Evolutionary conservation across 169 alveolate species (phyloP).

Genomic region (Plasmodium relictum): DNA sequence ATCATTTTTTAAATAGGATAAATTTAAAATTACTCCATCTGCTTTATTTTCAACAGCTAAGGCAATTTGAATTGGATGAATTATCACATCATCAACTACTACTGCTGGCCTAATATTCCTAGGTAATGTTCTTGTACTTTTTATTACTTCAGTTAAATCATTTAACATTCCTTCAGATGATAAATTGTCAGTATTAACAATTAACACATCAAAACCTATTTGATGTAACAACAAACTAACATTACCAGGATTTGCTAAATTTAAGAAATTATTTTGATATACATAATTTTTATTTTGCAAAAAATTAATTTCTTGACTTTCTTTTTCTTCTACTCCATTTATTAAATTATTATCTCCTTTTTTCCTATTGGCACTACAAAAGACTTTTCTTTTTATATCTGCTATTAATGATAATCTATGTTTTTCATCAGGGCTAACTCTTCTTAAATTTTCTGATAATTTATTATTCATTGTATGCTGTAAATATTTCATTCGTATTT

Average conservation of each 20-base stretch:
- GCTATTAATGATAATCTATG: conserved; percentile 85
- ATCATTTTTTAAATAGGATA: conserved; percentile 80
- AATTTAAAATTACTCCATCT: conserved; percentile 86
- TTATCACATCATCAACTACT: conserved; percentile 85
- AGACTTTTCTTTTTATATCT: conserved; percentile 83
- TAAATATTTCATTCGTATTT: conserved; percentile 81
- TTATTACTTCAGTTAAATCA: conserved; percentile 79
- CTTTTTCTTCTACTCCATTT: conserved; percentile 53
- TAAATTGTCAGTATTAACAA: conserved; percentile 83
- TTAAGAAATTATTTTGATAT: conserved; percentile 49
- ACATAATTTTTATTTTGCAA: conserved; percentile 23
- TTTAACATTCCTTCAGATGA: conserved; percentile 81
- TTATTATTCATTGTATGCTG: conserved; percentile 85
- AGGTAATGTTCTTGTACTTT: conserved; percentile 77
- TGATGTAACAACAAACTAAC: conserved; percentile 36
- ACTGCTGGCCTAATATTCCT: conserved; percentile 85
- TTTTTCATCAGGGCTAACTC: conserved; percentile 74
- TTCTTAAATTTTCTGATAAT: conserved; percentile 85
- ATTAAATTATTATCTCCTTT: conserved; percentile 75
- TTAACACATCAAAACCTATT: conserved; percentile 85
- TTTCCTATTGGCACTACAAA: conserved; percentile 23
- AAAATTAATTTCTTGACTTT: conserved; percentile 20
- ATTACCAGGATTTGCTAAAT: conserved; percentile 69
- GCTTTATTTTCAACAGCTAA: conserved; percentile 87
- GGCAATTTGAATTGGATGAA: conserved; percentile 87